A percentile compares a stretch with the other conserved stretches of the same genome.
These are phyloP conservation scores for Carpinus viminea DNA, from an alignment of 306 rosid species.

Conservation along the genomic window DNA sequence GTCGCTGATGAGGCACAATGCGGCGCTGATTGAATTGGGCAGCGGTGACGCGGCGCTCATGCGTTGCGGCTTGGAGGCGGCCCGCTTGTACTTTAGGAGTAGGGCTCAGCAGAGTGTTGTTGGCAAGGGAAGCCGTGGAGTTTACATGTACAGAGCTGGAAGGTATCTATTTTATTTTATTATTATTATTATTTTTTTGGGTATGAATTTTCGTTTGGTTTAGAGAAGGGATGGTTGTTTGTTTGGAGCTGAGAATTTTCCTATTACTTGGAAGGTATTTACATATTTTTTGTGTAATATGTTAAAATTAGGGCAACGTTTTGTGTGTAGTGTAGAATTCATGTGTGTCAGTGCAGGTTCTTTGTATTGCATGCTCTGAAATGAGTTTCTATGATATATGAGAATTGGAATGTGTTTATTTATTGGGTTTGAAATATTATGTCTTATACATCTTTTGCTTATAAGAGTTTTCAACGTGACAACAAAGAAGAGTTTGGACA, in stretches of 20 bases:
- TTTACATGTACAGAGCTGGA: constrained; percentile 90
- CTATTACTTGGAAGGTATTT: not conserved
- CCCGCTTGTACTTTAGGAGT: constrained; percentile 74
- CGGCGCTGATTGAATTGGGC: constrained; percentile 77
- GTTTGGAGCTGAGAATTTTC: not conserved
- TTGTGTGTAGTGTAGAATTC: not conserved
- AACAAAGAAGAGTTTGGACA: not conserved
- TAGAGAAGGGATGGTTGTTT: not conserved
- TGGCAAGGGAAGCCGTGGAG: constrained; percentile 78
- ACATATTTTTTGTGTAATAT: not conserved
- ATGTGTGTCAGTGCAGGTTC: not conserved
- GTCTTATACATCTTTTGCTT: not conserved
- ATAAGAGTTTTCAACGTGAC: not conserved
- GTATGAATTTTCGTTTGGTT: not conserved
- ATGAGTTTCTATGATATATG: not conserved
- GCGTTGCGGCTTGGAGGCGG: constrained; percentile 86
- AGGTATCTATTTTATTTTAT: constrained; percentile 48
- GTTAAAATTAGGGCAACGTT: not conserved
- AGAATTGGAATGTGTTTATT: too few relatives aligned
- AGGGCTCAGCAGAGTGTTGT: constrained; percentile 55
- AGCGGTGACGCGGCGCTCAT: constrained; percentile 64
- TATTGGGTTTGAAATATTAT: not conserved
- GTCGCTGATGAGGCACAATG: constrained; percentile 84
- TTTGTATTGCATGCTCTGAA: not conserved
- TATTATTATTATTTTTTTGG: too few relatives aligned